Base-by-base conservation (phyloP, 1,284 basidiomycete genomes). In the Takashimella koratensis region DNA sequence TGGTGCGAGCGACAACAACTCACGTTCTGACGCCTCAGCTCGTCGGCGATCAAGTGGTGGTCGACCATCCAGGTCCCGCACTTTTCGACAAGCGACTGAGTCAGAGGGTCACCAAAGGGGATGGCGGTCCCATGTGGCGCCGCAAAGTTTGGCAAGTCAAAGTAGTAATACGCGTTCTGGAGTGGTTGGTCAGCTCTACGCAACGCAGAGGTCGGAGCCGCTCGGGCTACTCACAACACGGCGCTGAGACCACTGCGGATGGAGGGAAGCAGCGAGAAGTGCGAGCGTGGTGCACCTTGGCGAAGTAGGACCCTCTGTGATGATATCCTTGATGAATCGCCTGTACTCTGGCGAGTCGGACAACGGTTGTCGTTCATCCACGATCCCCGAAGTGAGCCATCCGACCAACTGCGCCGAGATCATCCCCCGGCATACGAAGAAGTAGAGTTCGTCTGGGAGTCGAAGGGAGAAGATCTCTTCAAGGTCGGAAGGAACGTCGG, bases 391-490 rank as follows among this genome's bases (percentile, higher is more conserved):
- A 5, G 90, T 90, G 52, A 98, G 83, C 86, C 91, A 95, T 21
- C 92, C 86, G 16, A 98, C 83, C 8, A 92, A 85, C 61, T 89
- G 87, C 0, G 92, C 87, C 11, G 86, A 86, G 53, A 98, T 77
- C 23, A 98, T 82, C 5, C 95, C 95, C 16, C 92, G 85, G 45
- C 93, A 97, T 54, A 98, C 82, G 73, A 97, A 95, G 76, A 88
- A 95, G 79, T 95, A 98, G 54, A 98, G 82, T 72, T 98, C 94
- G 76, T 98, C 95, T 0, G 96, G 95, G 16, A 99, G 81, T 36
- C 92, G 87, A 71, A 90, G 82, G 3, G 93, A 96, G 78, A 98
- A 98, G 60, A 98, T 88, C 49, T 97, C 93, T 70, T 96, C 89
- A 39, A 99, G 79, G 76, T 98, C 95, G 43, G 79, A 75, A 1